phyloP scores from a whole-genome alignment of 345 rosid species.

The Atalantia buxifolia region DNA sequence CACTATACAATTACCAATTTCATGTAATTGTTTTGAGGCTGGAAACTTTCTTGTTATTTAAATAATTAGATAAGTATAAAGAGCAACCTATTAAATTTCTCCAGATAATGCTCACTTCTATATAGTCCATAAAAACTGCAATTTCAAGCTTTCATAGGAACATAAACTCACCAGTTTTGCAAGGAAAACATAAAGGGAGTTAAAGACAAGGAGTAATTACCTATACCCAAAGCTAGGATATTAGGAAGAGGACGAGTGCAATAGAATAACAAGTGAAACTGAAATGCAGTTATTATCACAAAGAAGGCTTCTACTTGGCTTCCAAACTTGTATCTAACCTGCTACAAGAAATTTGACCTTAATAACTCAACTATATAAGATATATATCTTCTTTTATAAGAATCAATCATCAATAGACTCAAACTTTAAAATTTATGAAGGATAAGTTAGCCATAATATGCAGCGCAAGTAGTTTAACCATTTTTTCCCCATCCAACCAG shows the following conservation, averaged over 20 bases:
- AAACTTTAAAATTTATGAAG: not conserved
- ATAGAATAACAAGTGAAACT: constrained; percentile 94
- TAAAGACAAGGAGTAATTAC: constrained; percentile 36
- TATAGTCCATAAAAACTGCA: not conserved
- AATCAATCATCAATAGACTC: not conserved
- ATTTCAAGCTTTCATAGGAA: not conserved
- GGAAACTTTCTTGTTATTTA: not conserved
- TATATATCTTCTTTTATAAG: not conserved
- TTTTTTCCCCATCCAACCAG: not conserved
- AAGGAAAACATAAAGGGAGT: constrained; percentile 3
- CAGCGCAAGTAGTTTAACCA: not conserved
- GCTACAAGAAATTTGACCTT: constrained; percentile 26
- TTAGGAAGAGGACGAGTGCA: constrained; percentile 95
- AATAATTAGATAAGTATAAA: not conserved
- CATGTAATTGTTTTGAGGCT: not conserved
- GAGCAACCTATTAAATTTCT: not conserved
- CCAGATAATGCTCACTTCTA: not conserved
- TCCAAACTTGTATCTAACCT: constrained; percentile 81
- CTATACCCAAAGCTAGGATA: constrained; percentile 78
- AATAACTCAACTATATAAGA: not conserved
- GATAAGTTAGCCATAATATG: not conserved
- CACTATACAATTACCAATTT: not conserved
- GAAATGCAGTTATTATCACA: constrained; percentile 69
- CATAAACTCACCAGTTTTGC: not conserved
- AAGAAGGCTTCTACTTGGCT: constrained; percentile 92